Percentiles rank a stretch among this genome's conserved stretches.
Conservation (phyloP, 2,329 filamentous ascomycete genomes). For the Pestalotiopsis sp. region DNA sequence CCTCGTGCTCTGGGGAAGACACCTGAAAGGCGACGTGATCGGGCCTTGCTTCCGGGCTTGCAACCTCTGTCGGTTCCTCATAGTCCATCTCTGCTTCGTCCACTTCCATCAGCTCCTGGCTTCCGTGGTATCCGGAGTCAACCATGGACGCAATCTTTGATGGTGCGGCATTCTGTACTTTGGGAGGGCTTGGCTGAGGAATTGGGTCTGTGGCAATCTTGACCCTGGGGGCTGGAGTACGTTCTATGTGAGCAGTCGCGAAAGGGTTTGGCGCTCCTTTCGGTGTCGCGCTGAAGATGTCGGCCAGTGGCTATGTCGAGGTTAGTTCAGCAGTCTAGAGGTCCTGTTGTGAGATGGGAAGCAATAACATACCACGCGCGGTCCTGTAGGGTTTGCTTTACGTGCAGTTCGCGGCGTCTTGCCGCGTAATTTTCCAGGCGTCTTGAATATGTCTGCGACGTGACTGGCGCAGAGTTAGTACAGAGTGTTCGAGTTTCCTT, state of each 20-base stretch:
- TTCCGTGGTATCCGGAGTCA: slow-evolving; percentile 76
- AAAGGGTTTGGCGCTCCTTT: slow-evolving; percentile 59
- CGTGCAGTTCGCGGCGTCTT: slow-evolving; percentile 76
- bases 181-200: slow-evolving; percentile 25
- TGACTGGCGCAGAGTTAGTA: slow-evolving; percentile 61
- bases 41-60: slow-evolving; percentile 22
- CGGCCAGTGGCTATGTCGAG: slow-evolving; percentile 55
- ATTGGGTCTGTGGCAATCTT: slow-evolving; percentile 59
- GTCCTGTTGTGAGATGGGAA: neutral
- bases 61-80: slow-evolving; percentile 26
- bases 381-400: slow-evolving; percentile 60
- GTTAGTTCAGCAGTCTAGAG: neutral
- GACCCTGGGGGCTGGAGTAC: slow-evolving; percentile 59
- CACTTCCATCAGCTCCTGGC: slow-evolving; percentile 58
- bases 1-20: slow-evolving; percentile 20
- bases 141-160: slow-evolving; percentile 37
- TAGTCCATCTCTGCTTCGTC: slow-evolving; percentile 22
- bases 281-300: slow-evolving; percentile 59
- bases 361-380: slow-evolving; percentile 61
- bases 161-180: slow-evolving; percentile 13
- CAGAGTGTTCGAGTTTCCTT: neutral
- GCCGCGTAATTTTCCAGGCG: slow-evolving; percentile 79
- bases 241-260: slow-evolving; percentile 47
- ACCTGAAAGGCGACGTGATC: slow-evolving; percentile 23
- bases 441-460: slow-evolving; percentile 95